These are phyloP conservation scores for Globisporangium middletonii DNA, from an alignment of 352 stramenopile genomes.

Conservation along the genomic window DNA sequence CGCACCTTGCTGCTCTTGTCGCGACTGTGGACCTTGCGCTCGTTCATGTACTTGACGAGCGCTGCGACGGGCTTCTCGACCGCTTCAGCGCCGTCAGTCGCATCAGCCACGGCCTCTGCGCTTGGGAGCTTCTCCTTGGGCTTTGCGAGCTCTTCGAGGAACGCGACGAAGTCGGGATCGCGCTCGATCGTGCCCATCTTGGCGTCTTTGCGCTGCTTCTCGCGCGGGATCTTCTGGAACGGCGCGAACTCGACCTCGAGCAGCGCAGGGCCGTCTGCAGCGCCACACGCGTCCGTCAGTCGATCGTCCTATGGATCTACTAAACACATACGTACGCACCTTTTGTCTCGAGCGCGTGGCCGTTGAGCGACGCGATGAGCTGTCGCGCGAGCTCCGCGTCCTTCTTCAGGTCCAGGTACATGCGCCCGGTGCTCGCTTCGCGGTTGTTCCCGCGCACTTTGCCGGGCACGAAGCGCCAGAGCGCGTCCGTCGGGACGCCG, in stretches of 20 bases:
- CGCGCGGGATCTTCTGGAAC: constrained; percentile 74
- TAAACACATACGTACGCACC: constrained; percentile 11
- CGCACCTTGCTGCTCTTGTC: constrained; percentile 65
- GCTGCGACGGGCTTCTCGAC: constrained; percentile 65
- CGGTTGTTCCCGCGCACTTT: constrained; percentile 53
- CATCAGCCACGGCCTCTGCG: constrained; percentile 46
- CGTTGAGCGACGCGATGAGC: constrained; percentile 50
- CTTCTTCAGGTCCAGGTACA: constrained; percentile 77
- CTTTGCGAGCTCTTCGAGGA: constrained; percentile 63
- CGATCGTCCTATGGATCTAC: not conserved
- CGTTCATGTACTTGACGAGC: constrained; percentile 81
- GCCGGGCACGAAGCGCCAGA: constrained; percentile 66
- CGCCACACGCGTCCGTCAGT: not conserved
- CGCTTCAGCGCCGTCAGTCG: constrained; percentile 34
- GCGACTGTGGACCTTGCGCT: constrained; percentile 51
- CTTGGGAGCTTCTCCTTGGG: constrained; percentile 75
- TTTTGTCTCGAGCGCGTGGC: constrained; percentile 32
- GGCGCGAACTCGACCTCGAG: constrained; percentile 70
- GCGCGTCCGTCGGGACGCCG: constrained; percentile 26
- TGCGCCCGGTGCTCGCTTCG: constrained; percentile 29
- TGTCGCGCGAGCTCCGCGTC: constrained; percentile 38
- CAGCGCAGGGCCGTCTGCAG: constrained; percentile 5
- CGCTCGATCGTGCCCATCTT: constrained; percentile 70
- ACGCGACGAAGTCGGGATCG: constrained; percentile 66
- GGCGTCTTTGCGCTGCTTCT: constrained; percentile 75